Base-by-base conservation (phyloP, 768 basidiomycete species). In the Gautieria morchelliformis region DNA sequence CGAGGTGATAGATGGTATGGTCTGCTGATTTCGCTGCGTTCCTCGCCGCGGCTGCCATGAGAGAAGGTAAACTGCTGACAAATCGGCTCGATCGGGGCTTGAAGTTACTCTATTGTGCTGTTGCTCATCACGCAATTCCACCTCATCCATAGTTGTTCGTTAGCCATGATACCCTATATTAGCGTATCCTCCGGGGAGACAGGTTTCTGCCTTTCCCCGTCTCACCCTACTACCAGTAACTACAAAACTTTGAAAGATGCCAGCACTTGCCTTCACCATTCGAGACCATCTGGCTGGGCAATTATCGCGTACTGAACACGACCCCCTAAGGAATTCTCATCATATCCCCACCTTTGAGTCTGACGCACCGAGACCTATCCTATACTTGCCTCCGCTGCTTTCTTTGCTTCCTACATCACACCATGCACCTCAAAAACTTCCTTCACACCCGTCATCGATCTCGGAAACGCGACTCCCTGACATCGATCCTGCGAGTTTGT, bases 1-100 rank as follows among this genome's bases (percentile, higher is more conserved):
- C 82, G 64, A 92, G 80, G 68, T 96, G 93, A 71, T 96, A 96
- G 46, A 92, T 78, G 3, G 89, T 93, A 39, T 87, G 84, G 67
- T 96, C 91, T 62, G 91, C 56, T 32, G 56, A 57, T 40, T 57
- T 57, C 3, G 56, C 89, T 30, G 78, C 83, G 72, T 84, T 90
- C 75, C 82, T 87, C 60, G 79, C 78, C 12, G 56, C 56, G 17
- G 56, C 56, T 27, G 53, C 40, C 53, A 55, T 55, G 40, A 46
- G 22, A 14, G 35, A 2, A 27, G 27, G n/a, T 39, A 32, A 33
- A 27, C 30, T 52, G 51, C 51, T 52, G 51, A 52, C 51, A 17
- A 52, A 52, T 52, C 19, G 5, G 7, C 17, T 19, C 32, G 24
- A 39, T 32, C 47, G 20, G 32, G 45, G 6, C 17, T 40, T 45